Conservation (phyloP, 1,284 basidiomycete genomes). For the Rhizoctonia solani region DNA sequence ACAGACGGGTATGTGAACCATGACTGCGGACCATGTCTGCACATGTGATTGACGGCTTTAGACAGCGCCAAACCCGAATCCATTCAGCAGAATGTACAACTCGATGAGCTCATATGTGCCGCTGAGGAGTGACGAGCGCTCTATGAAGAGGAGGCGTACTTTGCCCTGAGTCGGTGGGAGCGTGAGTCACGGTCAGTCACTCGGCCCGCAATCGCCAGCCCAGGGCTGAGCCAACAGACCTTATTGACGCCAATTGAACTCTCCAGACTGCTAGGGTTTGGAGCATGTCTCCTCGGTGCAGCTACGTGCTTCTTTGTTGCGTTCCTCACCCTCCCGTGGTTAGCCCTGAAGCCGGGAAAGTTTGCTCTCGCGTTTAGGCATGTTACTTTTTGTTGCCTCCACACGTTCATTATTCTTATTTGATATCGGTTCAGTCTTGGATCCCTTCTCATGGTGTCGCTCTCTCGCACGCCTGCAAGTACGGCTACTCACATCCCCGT, state of each 20-base stretch:
- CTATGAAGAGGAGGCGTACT: conserved; percentile 96
- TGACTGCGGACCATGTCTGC: too few species aligned
- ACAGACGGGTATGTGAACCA: conserved; percentile 42
- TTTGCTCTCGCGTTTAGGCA: conserved; percentile 87
- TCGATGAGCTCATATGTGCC: conserved; percentile 79
- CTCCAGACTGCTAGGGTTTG: conserved; percentile 86
- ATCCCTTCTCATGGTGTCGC: conserved; percentile 85
- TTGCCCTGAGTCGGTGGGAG: conserved; percentile 90
- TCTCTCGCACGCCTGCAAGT: conserved; percentile 54
- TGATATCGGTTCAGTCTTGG: conserved; percentile 74
- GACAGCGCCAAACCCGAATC: too few species aligned
- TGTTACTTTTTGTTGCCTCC: conserved; percentile 3
- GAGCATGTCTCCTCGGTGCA: conserved; percentile 86
- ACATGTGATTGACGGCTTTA: too few species aligned
- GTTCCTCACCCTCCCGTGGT: conserved; percentile 86
- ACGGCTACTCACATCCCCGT: conserved; percentile 39
- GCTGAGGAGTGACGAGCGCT: conserved; percentile 66
- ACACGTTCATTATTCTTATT: neutral
- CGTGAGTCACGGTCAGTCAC: conserved; percentile 51
- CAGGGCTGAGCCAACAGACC: too few species aligned
- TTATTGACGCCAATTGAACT: too few species aligned
- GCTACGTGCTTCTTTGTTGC: conserved; percentile 94
- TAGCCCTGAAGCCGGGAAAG: conserved; percentile 83
- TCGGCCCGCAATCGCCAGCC: conserved; percentile 3
- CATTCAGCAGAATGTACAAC: conserved; percentile 45